A percentile compares a stretch with the other conserved stretches of the same genome.
Evolutionary conservation across 177 flowering plant genomes (phyloP).

Genomic region (Vitis hybrid): DNA sequence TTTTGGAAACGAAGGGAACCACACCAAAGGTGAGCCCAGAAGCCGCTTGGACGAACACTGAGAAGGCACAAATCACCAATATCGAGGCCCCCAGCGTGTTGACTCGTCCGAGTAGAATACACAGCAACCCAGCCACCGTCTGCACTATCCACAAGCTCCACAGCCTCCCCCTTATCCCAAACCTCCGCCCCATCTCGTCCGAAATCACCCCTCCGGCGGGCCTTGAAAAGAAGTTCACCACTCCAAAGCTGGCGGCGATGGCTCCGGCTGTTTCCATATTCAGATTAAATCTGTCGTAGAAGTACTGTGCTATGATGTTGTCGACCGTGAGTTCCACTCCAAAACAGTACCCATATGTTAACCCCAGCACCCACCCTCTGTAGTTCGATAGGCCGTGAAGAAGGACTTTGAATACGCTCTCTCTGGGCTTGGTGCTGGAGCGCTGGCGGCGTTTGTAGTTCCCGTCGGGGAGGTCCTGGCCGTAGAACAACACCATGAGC

Average conservation of each 20-base stretch:
- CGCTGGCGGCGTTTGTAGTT: constrained; percentile 8
- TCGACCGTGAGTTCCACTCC: constrained; percentile 64
- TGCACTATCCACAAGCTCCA: constrained; percentile 65
- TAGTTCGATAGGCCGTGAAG: constrained; percentile 47
- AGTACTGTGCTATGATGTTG: constrained; percentile 58
- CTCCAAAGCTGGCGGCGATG: constrained; percentile 60
- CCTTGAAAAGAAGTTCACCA: constrained; percentile 52
- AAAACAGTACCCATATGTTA: constrained; percentile 49
- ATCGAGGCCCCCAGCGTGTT: constrained; percentile 46
- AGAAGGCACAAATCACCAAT: constrained; percentile 48
- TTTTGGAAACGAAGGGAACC: constrained; percentile 66
- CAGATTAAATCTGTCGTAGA: constrained; percentile 53
- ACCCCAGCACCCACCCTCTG: constrained; percentile 61
- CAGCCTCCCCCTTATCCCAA: constrained; percentile 64
- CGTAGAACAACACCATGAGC: constrained; percentile 40
- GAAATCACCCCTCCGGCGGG: constrained; percentile 62
- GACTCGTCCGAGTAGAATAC: constrained; percentile 50
- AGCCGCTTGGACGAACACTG: constrained; percentile 64
- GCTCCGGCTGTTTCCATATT: constrained; percentile 45
- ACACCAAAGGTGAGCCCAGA: constrained; percentile 62
- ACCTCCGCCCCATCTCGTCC: constrained; percentile 44
- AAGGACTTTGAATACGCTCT: constrained; percentile 23
- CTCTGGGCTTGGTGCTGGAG: constrained; percentile 3
- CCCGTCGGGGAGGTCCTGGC: constrained; percentile 58
- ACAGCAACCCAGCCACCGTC: constrained; percentile 50